Evolutionary conservation across 805 yeast genomes (phyloP), one percentile per base, ranked within the genome.

Genomic region (Wickerhamomyces silvicola): DNA sequence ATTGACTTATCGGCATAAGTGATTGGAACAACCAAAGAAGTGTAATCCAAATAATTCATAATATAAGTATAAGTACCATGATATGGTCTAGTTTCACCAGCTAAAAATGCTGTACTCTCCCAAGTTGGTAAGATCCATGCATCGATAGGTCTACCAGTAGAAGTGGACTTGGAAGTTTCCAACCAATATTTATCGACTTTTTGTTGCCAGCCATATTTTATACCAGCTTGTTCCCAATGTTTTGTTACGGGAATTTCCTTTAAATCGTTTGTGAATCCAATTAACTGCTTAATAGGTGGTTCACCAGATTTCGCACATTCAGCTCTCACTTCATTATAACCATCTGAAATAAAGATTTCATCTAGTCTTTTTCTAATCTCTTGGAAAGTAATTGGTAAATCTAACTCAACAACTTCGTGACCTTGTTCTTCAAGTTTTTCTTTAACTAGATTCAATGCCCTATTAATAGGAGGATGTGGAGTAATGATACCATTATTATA

Each of bases 1-100:
- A 60, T 34, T 3, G 36, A 28, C 30, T 59, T 46, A 50, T 76
- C 78, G 2, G 73, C 81, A 38, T 64, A 59, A 4, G 77, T 65
- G 4, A 77, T 75, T 0, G 85, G 86, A 21, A 79, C 44, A 2
- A 68, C 66, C 27, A 75, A 77, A 32, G 71, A 70, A 10, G 77
- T 54, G 45, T 72, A 74, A 47, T 77, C 82, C 14, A 75, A 49
- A 8, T 70, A 60, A 50, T 76, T 76, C 50, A 70, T 62, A 47
- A 64, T 56, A 17, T 72, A 63, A 4, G 85, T 77, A 53, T 80
- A 80, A 6, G 69, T 69, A 36, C 63, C 64, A 20, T 63, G 56
- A 37, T 24, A 58, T 53, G 49, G 49, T 11, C 42, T 27, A 10
- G 33, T 44, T 15, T 22, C 5, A 5, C 11, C n/a, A n/a, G n/a